Conservation (phyloP, 2,329 filamentous ascomycete genomes). For the Aspergillus sp. region DNA sequence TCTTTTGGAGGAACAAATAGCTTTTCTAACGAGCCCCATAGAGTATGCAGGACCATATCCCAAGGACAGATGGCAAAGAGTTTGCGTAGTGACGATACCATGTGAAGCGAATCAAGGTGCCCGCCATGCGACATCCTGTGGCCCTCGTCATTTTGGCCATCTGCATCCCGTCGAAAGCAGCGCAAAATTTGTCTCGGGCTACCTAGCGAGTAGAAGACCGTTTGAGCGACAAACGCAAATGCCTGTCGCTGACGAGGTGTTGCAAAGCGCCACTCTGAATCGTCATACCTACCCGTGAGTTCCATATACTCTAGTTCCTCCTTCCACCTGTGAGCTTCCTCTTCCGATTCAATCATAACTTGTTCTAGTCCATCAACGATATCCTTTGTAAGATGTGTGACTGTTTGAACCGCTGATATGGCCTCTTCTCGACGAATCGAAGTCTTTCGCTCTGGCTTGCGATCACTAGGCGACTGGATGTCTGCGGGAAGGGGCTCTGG, state of each 20-base stretch:
- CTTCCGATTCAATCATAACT: constrained; percentile 28
- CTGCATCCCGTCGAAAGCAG: constrained; percentile 29
- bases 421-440: constrained; percentile 7
- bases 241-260: constrained; percentile 29
- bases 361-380: constrained; percentile 31
- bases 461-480: constrained; percentile 13
- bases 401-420: constrained; percentile 20
- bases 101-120: constrained; percentile 21
- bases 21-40: constrained; percentile 34
- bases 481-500: constrained; percentile 10
- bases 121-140: constrained; percentile 1
- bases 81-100: constrained; percentile 28
- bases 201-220: constrained; percentile 37
- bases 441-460: constrained; percentile 9
- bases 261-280: constrained; percentile 31
- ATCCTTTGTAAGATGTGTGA: constrained; percentile 29
- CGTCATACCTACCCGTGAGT: constrained; percentile 27
- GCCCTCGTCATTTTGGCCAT: not conserved
- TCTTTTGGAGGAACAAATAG: constrained; percentile 34
- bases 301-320: constrained; percentile 32
- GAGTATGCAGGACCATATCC: constrained; percentile 34
- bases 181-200: constrained; percentile 31
- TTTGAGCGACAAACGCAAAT: constrained; percentile 38
- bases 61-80: constrained; percentile 32
- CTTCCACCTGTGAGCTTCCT: constrained; percentile 32